Percentiles rank a stretch among this genome's conserved stretches.
Evolutionary conservation across 345 rosid species (phyloP).

Genomic region (Ceriops zippeliana): DNA sequence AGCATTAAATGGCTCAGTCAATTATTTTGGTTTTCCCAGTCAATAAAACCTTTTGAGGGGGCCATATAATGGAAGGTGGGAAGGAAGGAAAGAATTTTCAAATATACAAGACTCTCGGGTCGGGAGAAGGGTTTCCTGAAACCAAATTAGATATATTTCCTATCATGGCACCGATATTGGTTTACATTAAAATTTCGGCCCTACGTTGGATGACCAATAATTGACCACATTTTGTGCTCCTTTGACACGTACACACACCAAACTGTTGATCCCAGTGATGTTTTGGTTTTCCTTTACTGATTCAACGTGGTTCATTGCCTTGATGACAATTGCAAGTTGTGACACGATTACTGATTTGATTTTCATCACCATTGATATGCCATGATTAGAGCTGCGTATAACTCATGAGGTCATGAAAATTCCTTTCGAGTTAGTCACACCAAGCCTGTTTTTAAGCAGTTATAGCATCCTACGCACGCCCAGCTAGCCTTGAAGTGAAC

Average conservation of each 20-base stretch:
- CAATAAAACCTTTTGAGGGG: not conserved
- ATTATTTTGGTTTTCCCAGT: not conserved
- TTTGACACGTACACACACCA: conserved; percentile 18
- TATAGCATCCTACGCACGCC: not conserved
- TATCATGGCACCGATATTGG: not conserved
- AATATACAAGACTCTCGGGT: too few species aligned
- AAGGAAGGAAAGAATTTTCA: too few species aligned
- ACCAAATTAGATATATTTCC: not conserved
- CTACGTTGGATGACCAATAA: not conserved
- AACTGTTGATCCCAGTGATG: conserved; percentile 1
- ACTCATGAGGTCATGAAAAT: conserved; percentile 9
- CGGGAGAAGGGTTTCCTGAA: too few species aligned
- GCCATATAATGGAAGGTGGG: too few species aligned
- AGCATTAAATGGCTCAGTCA: not conserved
- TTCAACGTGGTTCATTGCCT: conserved; percentile 1
- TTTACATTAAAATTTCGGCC: not conserved
- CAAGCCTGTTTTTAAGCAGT: conserved; percentile 5
- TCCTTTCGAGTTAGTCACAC: not conserved
- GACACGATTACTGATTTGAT: conserved; percentile 3
- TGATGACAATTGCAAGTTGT: not conserved
- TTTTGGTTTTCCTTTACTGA: conserved; percentile 4
- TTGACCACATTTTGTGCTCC: conserved; percentile 7
- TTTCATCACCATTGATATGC: conserved; percentile 18
- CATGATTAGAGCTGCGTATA: conserved; percentile 5
- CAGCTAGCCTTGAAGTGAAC: too few species aligned